Evolutionary conservation across 768 basidiomycete species (phyloP).

Genomic region (Neoboletus subvelutipes): DNA sequence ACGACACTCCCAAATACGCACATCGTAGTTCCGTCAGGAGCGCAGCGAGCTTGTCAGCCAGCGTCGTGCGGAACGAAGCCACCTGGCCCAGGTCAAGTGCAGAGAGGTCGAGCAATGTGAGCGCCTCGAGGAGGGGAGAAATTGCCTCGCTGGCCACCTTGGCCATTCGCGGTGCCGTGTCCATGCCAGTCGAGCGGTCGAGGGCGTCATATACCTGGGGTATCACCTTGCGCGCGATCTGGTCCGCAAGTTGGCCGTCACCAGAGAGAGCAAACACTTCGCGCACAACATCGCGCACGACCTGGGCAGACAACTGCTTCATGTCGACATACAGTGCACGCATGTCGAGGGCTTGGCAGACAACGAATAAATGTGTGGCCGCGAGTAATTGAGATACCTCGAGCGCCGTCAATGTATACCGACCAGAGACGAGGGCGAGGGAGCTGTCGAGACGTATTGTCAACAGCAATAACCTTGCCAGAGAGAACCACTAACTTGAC

Average conservation of each 20-base stretch:
- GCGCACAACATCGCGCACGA: slow-evolving; percentile 21
- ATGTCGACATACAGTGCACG: slow-evolving; percentile 75
- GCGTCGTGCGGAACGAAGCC: slow-evolving; percentile 18
- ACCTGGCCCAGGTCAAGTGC: slow-evolving; percentile 24
- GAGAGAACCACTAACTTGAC: slow-evolving; percentile 61
- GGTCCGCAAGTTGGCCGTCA: slow-evolving; percentile 14
- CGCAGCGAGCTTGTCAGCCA: slow-evolving; percentile 16
- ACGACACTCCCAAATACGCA: slow-evolving; percentile 28
- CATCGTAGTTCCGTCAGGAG: slow-evolving; percentile 30
- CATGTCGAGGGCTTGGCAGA: slow-evolving; percentile 83
- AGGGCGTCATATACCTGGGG: slow-evolving; percentile 48
- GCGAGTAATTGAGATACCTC: slow-evolving; percentile 76
- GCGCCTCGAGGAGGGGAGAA: slow-evolving; percentile 56
- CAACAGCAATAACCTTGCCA: background rate
- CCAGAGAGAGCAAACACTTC: slow-evolving; percentile 13
- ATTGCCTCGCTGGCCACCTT: slow-evolving; percentile 65
- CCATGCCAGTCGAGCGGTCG: slow-evolving; percentile 70
- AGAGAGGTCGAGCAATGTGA: slow-evolving; percentile 13
- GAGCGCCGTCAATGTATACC: slow-evolving; percentile 74
- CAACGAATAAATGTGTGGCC: slow-evolving; percentile 72
- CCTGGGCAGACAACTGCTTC: slow-evolving; percentile 29
- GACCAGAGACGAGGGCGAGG: slow-evolving; percentile 78
- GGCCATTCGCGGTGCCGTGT: slow-evolving; percentile 65
- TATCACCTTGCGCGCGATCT: slow-evolving; percentile 33
- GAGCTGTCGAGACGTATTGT: slow-evolving; percentile 47